phyloP scores from a whole-genome alignment of 2,329 filamentous ascomycete species.

The Aspergillus floridensis region DNA sequence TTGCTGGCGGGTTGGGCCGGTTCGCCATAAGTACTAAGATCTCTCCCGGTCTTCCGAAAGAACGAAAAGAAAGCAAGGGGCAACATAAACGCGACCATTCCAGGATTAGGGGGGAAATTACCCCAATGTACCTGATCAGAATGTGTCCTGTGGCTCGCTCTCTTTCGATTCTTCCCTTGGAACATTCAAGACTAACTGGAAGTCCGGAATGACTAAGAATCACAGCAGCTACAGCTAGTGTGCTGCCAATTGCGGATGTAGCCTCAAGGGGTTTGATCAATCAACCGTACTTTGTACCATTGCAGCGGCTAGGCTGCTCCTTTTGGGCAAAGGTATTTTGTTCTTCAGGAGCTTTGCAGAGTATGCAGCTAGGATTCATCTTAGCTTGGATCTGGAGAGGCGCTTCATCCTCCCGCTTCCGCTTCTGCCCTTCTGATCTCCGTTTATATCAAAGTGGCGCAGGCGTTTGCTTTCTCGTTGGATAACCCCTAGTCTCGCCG shows the following conservation, averaged over 20 bases:
- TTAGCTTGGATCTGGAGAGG: neutral
- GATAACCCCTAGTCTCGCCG: neutral
- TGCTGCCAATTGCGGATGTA: neutral
- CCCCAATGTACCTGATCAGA: neutral
- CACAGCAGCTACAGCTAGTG: no score
- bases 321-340: neutral
- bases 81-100: neutral
- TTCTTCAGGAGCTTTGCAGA: neutral
- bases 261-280: neutral
- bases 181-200: no score
- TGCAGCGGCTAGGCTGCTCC: neutral
- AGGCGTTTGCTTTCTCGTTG: conserved; percentile 3
- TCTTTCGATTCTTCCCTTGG: neutral
- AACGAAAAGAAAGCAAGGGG: neutral
- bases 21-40: conserved; percentile 1
- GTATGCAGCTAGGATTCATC: neutral
- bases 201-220: no score
- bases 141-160: neutral
- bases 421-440: neutral
- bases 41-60: conserved; percentile 2
- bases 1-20: conserved; percentile 20
- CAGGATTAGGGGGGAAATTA: neutral
- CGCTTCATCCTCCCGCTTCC: neutral
- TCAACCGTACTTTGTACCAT: neutral
- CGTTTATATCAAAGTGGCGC: neutral